These are phyloP conservation scores for Fusarium phyllophilum DNA, from an alignment of 2,329 filamentous ascomycete genomes.

Conservation along the genomic window DNA sequence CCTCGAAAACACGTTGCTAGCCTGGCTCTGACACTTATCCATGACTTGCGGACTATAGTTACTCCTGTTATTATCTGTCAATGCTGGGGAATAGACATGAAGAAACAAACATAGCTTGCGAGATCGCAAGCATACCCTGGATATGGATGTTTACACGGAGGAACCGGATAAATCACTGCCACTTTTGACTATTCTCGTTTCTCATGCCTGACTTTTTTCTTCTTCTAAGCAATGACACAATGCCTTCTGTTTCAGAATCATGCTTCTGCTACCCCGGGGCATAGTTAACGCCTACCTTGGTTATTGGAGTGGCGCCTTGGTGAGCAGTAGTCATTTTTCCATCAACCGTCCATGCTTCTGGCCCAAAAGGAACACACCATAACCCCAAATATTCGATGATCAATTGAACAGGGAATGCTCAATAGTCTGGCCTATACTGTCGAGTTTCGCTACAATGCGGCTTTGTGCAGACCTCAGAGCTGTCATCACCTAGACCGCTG, in stretches of 20 bases:
- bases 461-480: neutral
- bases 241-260: neutral
- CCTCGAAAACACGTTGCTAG: neutral
- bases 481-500: conserved; percentile 5
- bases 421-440: conserved; percentile 10
- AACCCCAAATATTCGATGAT: conserved; percentile 4
- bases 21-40: conserved; percentile 14
- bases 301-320: conserved; percentile 15
- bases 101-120: neutral
- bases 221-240: neutral
- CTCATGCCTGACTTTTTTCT: neutral
- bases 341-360: neutral
- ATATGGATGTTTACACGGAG: neutral
- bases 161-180: neutral
- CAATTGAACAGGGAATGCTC: conserved; percentile 9
- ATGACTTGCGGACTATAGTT: conserved; percentile 5
- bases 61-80: neutral
- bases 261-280: neutral
- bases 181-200: neutral
- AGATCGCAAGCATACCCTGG: conserved; percentile 5
- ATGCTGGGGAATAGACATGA: neutral
- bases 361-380: neutral
- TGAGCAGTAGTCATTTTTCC: conserved; percentile 1
- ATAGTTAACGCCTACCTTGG: neutral
- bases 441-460: neutral